A percentile compares a stretch with the other conserved stretches of the same genome.
Evolutionary conservation across 352 stramenopile species (phyloP).

Genomic region (Phytophthora melonis): DNA sequence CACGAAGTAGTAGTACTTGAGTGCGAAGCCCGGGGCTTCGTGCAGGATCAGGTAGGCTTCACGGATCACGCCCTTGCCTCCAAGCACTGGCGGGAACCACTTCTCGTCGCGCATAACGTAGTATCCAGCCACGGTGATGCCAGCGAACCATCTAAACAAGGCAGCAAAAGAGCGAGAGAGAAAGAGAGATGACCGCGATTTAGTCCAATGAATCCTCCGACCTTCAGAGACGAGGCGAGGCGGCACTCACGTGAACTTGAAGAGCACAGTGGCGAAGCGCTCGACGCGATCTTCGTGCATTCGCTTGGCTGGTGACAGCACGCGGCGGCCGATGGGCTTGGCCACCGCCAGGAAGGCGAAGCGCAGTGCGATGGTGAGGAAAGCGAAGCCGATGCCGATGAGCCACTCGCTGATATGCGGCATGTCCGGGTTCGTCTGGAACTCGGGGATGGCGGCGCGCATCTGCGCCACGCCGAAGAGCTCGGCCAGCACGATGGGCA

Average conservation of each 20-base stretch:
- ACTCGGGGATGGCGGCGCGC: conserved; percentile 41
- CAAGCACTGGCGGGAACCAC: conserved; percentile 58
- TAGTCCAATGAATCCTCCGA: conserved; percentile 23
- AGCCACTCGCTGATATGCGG: conserved; percentile 39
- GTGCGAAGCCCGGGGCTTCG: conserved; percentile 36
- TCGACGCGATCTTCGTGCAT: conserved; percentile 41
- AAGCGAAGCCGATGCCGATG: conserved; percentile 35
- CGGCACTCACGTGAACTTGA: conserved; percentile 46
- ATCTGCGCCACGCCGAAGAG: conserved; percentile 47
- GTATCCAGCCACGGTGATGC: conserved; percentile 47
- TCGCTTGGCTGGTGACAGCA: conserved; percentile 40
- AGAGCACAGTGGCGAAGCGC: conserved; percentile 47
- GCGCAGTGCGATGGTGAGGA: conserved; percentile 42
- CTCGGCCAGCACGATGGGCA: conserved; percentile 43
- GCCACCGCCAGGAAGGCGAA: conserved; percentile 34
- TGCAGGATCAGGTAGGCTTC: conserved; percentile 43
- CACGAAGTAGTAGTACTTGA: conserved; percentile 63
- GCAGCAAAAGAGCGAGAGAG: background rate
- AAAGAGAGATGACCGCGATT: background rate
- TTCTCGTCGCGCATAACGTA: conserved; percentile 58
- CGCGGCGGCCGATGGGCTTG: conserved; percentile 36
- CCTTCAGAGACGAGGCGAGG: conserved; percentile 30
- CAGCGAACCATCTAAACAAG: conserved; percentile 39
- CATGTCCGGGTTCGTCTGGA: conserved; percentile 46
- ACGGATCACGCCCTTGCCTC: conserved; percentile 45